Evolutionary conservation across 139 green algal genomes (phyloP).

Genomic region (Gonium pectorale): DNA sequence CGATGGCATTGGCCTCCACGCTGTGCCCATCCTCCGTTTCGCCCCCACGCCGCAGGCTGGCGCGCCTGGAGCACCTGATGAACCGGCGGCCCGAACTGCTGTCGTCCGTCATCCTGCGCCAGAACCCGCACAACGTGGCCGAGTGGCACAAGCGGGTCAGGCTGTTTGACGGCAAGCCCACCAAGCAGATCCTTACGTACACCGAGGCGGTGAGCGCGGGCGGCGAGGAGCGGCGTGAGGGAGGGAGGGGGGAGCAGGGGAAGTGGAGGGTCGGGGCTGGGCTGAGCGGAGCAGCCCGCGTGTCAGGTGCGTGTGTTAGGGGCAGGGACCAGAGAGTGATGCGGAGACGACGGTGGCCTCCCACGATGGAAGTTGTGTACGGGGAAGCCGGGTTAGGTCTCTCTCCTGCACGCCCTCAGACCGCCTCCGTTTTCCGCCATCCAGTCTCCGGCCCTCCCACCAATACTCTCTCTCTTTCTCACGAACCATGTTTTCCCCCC

Average conservation of each 20-base stretch:
- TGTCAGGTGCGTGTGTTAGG: too few relatives aligned
- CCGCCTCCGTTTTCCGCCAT: not conserved
- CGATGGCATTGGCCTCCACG: too few relatives aligned
- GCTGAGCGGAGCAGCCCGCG: too few relatives aligned
- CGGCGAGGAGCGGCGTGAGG: not conserved
- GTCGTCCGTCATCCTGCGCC: slow-evolving; percentile 92
- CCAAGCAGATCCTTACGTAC: slow-evolving; percentile 92
- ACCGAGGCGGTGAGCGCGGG: slow-evolving; percentile 86
- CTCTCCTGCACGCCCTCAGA: too few relatives aligned
- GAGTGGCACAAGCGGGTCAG: slow-evolving; percentile 90
- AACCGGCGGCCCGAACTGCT: slow-evolving; percentile 91
- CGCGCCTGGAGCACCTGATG: slow-evolving; percentile 86
- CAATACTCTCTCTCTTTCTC: not conserved
- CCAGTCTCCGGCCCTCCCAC: too few relatives aligned
- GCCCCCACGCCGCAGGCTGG: slow-evolving; percentile 79
- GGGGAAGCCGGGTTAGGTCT: too few relatives aligned
- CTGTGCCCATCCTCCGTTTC: too few relatives aligned
- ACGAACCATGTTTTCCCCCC: not conserved
- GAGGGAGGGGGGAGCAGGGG: too few relatives aligned
- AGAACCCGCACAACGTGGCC: slow-evolving; percentile 97
- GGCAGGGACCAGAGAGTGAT: too few relatives aligned
- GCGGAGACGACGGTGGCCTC: too few relatives aligned
- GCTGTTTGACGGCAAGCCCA: slow-evolving; percentile 91
- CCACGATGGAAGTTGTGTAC: too few relatives aligned
- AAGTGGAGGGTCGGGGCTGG: too few relatives aligned